Percentiles rank a stretch among this genome's conserved stretches.
These are phyloP conservation scores for Phytophthora agathidicida DNA, from an alignment of 352 stramenopile species.

Conservation along the genomic window DNA sequence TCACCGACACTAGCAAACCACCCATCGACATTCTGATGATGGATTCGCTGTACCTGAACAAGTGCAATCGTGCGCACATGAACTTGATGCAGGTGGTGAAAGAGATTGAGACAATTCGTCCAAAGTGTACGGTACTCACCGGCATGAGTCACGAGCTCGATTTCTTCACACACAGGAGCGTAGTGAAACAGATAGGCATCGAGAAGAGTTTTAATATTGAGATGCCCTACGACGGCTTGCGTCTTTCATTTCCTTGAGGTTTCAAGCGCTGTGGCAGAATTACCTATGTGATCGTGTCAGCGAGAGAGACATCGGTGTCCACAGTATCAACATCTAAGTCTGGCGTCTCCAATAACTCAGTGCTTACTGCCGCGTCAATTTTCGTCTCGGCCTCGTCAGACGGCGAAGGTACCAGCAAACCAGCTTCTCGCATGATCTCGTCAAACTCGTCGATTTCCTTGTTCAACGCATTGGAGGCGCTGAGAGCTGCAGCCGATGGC, in stretches of 20 bases:
- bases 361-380: constrained; percentile 36
- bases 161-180: constrained; percentile 56
- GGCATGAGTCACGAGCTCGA: constrained; percentile 90
- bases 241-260: constrained; percentile 43
- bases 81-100: constrained; percentile 73
- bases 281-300: constrained; percentile 16
- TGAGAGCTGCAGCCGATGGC: constrained; percentile 27
- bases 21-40: constrained; percentile 85
- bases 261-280: too few species aligned
- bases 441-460: constrained; percentile 47
- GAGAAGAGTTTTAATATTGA: constrained; percentile 71
- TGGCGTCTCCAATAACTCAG: constrained; percentile 8
- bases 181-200: constrained; percentile 49
- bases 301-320: too few species aligned
- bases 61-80: constrained; percentile 87
- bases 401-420: constrained; percentile 15
- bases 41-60: constrained; percentile 78
- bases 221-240: constrained; percentile 75
- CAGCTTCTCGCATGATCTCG: constrained; percentile 55
- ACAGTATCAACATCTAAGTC: background rate
- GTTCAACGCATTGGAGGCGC: constrained; percentile 17
- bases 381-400: constrained; percentile 10
- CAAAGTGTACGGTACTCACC: constrained; percentile 77
- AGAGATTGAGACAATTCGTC: constrained; percentile 66
- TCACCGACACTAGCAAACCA: constrained; percentile 58